These are phyloP conservation scores for Hemisphaericaspora subhashii DNA, from an alignment of 1,139 yeast species.

Conservation along the genomic window DNA sequence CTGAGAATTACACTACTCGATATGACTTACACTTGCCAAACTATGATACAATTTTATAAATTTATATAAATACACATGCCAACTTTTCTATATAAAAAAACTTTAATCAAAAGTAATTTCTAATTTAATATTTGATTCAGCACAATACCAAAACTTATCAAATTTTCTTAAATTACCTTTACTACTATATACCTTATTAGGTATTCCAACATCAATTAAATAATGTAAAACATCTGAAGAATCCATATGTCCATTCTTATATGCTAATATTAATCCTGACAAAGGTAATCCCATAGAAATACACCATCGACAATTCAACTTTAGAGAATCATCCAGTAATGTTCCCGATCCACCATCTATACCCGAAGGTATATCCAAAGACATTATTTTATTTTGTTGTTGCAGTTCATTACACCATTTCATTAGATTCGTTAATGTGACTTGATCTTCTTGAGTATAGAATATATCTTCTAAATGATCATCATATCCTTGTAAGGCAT, in stretches of 20 bases:
- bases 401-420: slow-evolving; percentile 68
- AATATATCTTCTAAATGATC: slow-evolving; percentile 56
- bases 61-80: neutral
- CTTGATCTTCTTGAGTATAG: slow-evolving; percentile 41
- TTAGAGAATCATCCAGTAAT: slow-evolving; percentile 31
- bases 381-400: slow-evolving; percentile 52
- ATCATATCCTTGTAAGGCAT: slow-evolving; percentile 83
- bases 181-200: slow-evolving; percentile 45
- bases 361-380: slow-evolving; percentile 83
- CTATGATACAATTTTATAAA: too few species aligned
- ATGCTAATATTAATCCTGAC: slow-evolving; percentile 63
- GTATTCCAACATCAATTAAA: slow-evolving; percentile 75
- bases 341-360: slow-evolving; percentile 84
- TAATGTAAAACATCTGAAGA: slow-evolving; percentile 51
- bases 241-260: slow-evolving; percentile 41
- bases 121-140: slow-evolving; percentile 34
- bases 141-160: slow-evolving; percentile 45
- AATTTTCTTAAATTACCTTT: slow-evolving; percentile 45
- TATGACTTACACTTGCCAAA: too few species aligned
- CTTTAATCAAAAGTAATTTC: slow-evolving; percentile 15
- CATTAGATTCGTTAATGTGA: slow-evolving; percentile 47
- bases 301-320: slow-evolving; percentile 49
- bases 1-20: slow-evolving; percentile 1
- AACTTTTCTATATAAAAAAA: neutral
- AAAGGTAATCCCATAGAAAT: slow-evolving; percentile 76